Percentiles rank a stretch among this genome's conserved stretches.
phyloP scores from a whole-genome alignment of 352 stramenopile genomes.

The Globisporangium lucens region DNA sequence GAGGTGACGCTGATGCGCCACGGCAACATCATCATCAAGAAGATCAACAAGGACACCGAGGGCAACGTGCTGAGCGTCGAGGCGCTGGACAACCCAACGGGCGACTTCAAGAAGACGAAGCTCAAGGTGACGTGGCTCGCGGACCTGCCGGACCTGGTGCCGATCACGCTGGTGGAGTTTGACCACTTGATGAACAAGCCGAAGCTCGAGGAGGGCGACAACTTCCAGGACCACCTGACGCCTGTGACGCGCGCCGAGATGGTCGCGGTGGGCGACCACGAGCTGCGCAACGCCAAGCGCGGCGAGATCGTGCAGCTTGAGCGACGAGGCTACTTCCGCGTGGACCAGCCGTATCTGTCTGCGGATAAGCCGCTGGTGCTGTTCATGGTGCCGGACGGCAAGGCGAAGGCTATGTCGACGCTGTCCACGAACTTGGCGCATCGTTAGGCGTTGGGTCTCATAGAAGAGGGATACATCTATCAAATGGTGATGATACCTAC shows the following conservation, averaged over 20 bases:
- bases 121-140: constrained; percentile 97
- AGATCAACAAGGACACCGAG: constrained; percentile 57
- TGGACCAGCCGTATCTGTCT: constrained; percentile 80
- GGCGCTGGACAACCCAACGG: constrained; percentile 70
- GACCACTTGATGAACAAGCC: constrained; percentile 98
- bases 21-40: constrained; percentile 89
- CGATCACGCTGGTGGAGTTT: constrained; percentile 95
- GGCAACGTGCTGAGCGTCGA: constrained; percentile 61
- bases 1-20: constrained; percentile 98
- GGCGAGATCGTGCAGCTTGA: constrained; percentile 98
- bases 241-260: constrained; percentile 93
- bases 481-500: background rate
- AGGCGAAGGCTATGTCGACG: constrained; percentile 87
- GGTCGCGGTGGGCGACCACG: constrained; percentile 93
- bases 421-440: constrained; percentile 85
- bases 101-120: constrained; percentile 95
- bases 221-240: constrained; percentile 98
- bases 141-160: constrained; percentile 85
- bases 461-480: background rate
- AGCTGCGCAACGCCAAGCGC: constrained; percentile 92
- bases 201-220: constrained; percentile 97
- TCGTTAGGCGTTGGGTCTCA: constrained; percentile 35
- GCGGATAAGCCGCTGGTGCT: constrained; percentile 92
- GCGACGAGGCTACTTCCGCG: constrained; percentile 97
- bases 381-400: constrained; percentile 99